phyloP scores from a whole-genome alignment of 345 rosid species.

The Aegle marmelos region DNA sequence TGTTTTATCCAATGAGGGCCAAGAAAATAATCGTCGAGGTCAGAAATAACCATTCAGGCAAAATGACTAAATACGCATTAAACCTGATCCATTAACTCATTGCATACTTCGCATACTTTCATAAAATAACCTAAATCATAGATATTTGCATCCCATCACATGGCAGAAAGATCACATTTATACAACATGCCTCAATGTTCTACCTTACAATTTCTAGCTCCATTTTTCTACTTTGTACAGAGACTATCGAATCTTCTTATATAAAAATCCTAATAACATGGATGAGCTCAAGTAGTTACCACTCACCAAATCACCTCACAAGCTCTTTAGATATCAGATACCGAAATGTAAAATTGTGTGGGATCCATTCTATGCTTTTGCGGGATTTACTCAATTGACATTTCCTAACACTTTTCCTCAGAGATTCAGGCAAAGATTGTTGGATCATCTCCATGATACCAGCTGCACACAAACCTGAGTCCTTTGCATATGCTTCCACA shows the following conservation, averaged over 20 bases:
- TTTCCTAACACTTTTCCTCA: constrained; percentile 48
- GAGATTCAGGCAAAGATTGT: constrained; percentile 59
- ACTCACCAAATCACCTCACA: constrained; percentile 37
- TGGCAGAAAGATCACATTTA: constrained; percentile 8
- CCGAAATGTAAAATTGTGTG: constrained; percentile 80
- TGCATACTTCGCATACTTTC: constrained; percentile 5
- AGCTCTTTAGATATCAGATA: constrained; percentile 84
- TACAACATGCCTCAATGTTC: constrained; percentile 15
- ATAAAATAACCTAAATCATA: constrained; percentile 13
- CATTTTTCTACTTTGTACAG: constrained; percentile 37
- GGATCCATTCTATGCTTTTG: constrained; percentile 83
- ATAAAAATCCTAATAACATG: constrained; percentile 10
- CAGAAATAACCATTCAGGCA: background rate
- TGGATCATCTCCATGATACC: constrained; percentile 69
- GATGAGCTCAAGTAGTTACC: background rate
- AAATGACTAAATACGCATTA: background rate
- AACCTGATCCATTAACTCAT: constrained; percentile 12
- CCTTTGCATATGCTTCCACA: constrained; percentile 72
- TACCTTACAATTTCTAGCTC: constrained; percentile 14
- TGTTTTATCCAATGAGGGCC: background rate
- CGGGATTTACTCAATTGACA: constrained; percentile 56
- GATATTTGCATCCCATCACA: background rate
- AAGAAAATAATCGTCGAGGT: background rate
- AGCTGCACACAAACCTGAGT: constrained; percentile 50
- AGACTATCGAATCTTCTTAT: constrained; percentile 9